Evolutionary conservation across 495 filamentous ascomycete species (phyloP), one percentile per base, ranked within the genome.

Genomic region (Hypoxylon fuscum): DNA sequence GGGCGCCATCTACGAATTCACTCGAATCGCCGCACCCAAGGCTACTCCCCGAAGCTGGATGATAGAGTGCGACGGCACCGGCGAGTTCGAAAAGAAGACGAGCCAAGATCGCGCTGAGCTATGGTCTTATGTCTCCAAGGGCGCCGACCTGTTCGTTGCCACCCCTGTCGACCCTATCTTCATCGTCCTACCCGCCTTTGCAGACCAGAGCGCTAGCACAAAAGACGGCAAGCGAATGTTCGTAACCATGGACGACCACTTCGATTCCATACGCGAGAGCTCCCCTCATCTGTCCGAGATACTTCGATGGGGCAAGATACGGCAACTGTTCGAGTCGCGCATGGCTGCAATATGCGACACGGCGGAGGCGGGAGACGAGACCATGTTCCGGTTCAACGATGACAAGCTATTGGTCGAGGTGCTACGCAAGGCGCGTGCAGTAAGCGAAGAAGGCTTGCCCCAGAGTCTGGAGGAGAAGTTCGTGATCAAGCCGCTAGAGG

Each of bases 1-100:
- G 23, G 83, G 83, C 9, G 95, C 94, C 21, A 79, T 97, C 59
- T 92, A 89, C 76, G 95, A 98, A 70, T 93, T 98, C 76, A 97
- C 87, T 11, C 82, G 82, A 34, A 81, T 98, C 65, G 73, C 85
- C 9, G 81, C 91, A 5, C 82, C 91, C 25, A 84, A 82, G 37
- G 72, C 75, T 3, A 76, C 75, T 0, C 85, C 84, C 22, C 77
- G 83, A 47, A 93, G 90, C 68, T 91, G 88, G 89, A 79, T 94
- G 3, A 72, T 91, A 45, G 76, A 83, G 22, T 54, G 52, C n/a
- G 15, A 51, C 57, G 12, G 58, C 18, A 66, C 59, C 41, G 52
- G 40, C 18, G 25, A 62, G 12, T 41, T 57, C 4, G 58, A 57
- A 21, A 3, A 56, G 27, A 53, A 50, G 32, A 60, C 68, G 37